A percentile compares a stretch with the other conserved stretches of the same genome.
Conservation (phyloP, 805 yeast species). For the Ogataea siamensis region DNA sequence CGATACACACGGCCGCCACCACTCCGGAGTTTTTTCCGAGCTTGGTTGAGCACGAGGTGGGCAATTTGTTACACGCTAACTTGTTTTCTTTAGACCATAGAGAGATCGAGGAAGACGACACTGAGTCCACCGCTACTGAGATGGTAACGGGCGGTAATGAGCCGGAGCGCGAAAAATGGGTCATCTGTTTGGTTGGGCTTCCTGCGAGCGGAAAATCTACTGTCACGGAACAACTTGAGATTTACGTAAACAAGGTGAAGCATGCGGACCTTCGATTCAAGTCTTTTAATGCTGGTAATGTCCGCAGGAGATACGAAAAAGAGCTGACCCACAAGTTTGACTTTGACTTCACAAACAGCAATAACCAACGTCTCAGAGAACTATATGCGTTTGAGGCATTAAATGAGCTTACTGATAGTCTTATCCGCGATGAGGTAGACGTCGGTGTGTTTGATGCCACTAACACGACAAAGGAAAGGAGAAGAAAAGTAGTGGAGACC, state of each 20-base stretch:
- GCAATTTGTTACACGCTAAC: slow-evolving; percentile 24
- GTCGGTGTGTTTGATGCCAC: slow-evolving; percentile 88
- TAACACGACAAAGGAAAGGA: slow-evolving; percentile 55
- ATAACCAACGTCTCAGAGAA: slow-evolving; percentile 65
- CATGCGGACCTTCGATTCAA: slow-evolving; percentile 23
- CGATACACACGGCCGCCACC: slow-evolving; percentile 24
- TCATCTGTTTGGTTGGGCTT: slow-evolving; percentile 60
- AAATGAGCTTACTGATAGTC: slow-evolving; percentile 69
- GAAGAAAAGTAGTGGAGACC: slow-evolving; percentile 51
- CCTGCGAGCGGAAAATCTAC: slow-evolving; percentile 93
- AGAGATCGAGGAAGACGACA: slow-evolving; percentile 15
- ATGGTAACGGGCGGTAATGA: slow-evolving; percentile 10
- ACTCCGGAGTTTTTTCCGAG: slow-evolving; percentile 35
- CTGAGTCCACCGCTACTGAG: slow-evolving; percentile 10
- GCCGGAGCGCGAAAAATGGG: slow-evolving; percentile 27
- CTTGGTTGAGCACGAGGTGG: slow-evolving; percentile 30
- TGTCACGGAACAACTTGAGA: slow-evolving; percentile 28
- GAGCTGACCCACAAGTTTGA: slow-evolving; percentile 23
- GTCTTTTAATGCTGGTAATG: slow-evolving; percentile 52
- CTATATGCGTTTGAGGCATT: slow-evolving; percentile 94
- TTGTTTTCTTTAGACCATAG: slow-evolving; percentile 25
- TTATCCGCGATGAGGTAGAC: slow-evolving; percentile 74
- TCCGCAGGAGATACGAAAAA: slow-evolving; percentile 40
- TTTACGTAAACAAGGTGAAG: slow-evolving; percentile 20
- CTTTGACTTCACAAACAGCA: slow-evolving; percentile 35